Conservation (phyloP, 805 yeast species). For the Ogataea nonfermentans region DNA sequence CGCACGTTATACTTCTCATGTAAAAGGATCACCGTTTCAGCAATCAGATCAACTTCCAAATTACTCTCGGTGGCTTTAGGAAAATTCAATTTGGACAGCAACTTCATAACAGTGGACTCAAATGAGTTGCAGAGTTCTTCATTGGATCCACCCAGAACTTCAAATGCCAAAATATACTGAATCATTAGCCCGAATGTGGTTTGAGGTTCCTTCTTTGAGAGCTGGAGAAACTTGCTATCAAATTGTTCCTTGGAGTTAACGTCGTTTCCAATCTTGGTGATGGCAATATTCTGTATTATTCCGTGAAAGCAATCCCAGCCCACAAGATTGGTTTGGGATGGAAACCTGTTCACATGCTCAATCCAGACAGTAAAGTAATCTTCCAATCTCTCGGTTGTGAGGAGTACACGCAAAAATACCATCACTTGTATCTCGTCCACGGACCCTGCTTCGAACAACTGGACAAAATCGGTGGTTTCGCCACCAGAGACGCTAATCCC, state of each 20-base stretch:
- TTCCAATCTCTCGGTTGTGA: conserved; percentile 7
- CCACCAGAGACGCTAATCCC: neutral
- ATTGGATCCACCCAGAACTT: conserved; percentile 10
- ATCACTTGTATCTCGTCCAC: conserved; percentile 9
- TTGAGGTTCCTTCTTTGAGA: conserved; percentile 4
- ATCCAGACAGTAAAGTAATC: conserved; percentile 15
- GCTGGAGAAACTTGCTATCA: conserved; percentile 2
- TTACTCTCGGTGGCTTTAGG: conserved; percentile 44
- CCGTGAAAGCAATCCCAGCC: conserved; percentile 25
- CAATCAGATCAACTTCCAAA: conserved; percentile 33
- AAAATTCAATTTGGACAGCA: conserved; percentile 34
- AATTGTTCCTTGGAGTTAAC: conserved; percentile 11
- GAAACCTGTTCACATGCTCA: conserved; percentile 15
- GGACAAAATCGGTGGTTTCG: conserved; percentile 2
- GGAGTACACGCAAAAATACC: conserved; percentile 11
- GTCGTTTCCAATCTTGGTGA: neutral
- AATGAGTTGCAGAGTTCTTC: conserved; percentile 4
- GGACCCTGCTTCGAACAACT: conserved; percentile 4
- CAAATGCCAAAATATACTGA: conserved; percentile 21
- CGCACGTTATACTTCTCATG: conserved; percentile 11
- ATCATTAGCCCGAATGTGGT: conserved; percentile 11
- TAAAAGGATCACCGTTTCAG: conserved; percentile 28
- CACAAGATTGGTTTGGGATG: conserved; percentile 23
- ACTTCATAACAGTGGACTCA: conserved; percentile 7
- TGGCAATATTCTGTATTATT: conserved; percentile 8